Conservation (phyloP, 805 yeast species). For the Zygosaccharomyces rouxii region DNA sequence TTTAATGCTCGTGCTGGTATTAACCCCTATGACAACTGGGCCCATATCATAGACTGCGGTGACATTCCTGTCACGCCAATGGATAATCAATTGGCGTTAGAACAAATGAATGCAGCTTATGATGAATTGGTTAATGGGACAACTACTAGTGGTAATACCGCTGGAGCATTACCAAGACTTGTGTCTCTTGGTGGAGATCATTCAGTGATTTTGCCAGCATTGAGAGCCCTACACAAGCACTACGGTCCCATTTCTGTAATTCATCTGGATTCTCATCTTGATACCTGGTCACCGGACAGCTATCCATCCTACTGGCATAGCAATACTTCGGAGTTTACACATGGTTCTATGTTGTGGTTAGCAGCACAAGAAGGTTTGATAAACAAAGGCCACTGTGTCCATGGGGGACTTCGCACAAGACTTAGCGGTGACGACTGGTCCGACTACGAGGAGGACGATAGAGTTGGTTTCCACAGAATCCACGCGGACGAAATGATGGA, state of each 20-base stretch:
- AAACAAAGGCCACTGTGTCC: slow-evolving; percentile 52
- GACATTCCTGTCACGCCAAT: slow-evolving; percentile 67
- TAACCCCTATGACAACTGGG: slow-evolving; percentile 55
- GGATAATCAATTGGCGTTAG: slow-evolving; percentile 58
- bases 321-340: slow-evolving; percentile 60
- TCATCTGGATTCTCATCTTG: slow-evolving; percentile 83
- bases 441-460: slow-evolving; percentile 63
- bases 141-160: slow-evolving; percentile 16
- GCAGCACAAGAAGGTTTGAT: slow-evolving; percentile 66
- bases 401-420: slow-evolving; percentile 74
- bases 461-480: slow-evolving; percentile 65
- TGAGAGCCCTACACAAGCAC: slow-evolving; percentile 55
- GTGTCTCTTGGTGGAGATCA: slow-evolving; percentile 83
- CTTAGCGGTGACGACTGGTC: slow-evolving; percentile 54
- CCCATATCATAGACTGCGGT: slow-evolving; percentile 58
- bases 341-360: slow-evolving; percentile 85
- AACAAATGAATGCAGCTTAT: slow-evolving; percentile 56
- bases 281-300: slow-evolving; percentile 72
- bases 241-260: slow-evolving; percentile 70
- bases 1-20: slow-evolving; percentile 62
- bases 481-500: slow-evolving; percentile 71
- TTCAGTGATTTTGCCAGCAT: slow-evolving; percentile 66
- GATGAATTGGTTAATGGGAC: slow-evolving; percentile 46
- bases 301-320: slow-evolving; percentile 62
- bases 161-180: slow-evolving; percentile 49